Conservation (phyloP, 305 asterid species). For the Fraxinus ornus region DNA sequence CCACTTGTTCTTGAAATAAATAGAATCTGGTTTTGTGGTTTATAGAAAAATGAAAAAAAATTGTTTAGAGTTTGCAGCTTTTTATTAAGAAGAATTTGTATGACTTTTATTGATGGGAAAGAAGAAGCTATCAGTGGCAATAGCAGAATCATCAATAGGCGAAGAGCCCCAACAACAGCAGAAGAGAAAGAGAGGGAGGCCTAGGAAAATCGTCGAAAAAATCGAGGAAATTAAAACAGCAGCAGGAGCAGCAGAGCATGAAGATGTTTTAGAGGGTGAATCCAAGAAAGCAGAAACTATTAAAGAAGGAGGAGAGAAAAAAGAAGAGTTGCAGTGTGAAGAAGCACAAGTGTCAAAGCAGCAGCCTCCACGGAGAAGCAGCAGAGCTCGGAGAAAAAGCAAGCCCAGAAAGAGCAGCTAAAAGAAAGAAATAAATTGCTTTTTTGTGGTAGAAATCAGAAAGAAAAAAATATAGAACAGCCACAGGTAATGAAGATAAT, state of each 20-base stretch:
- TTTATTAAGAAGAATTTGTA: neutral
- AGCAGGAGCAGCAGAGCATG: neutral
- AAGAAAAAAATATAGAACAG: neutral
- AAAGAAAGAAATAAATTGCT: neutral
- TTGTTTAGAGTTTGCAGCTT: neutral
- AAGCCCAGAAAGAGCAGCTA: conserved; percentile 66
- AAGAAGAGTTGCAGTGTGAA: conserved; percentile 24
- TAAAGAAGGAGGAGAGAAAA: conserved; percentile 20
- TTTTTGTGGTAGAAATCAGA: neutral
- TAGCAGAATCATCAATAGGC: conserved; percentile 48
- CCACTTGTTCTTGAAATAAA: neutral
- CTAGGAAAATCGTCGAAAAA: conserved; percentile 39
- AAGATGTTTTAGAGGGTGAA: conserved; percentile 27
- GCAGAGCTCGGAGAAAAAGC: conserved; percentile 59
- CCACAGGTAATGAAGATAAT: neutral
- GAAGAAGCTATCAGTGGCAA: conserved; percentile 46
- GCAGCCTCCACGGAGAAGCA: conserved; percentile 34
- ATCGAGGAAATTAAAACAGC: conserved; percentile 23
- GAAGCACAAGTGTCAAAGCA: conserved; percentile 20
- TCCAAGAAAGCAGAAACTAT: conserved; percentile 33
- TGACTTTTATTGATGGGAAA: conserved; percentile 42
- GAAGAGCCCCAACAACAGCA: conserved; percentile 29
- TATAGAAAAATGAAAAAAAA: neutral
- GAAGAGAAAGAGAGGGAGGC: conserved; percentile 64
- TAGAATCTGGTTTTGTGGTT: neutral